These are phyloP conservation scores for Boletellus emodensis DNA, from an alignment of 768 basidiomycete species.

Conservation along the genomic window DNA sequence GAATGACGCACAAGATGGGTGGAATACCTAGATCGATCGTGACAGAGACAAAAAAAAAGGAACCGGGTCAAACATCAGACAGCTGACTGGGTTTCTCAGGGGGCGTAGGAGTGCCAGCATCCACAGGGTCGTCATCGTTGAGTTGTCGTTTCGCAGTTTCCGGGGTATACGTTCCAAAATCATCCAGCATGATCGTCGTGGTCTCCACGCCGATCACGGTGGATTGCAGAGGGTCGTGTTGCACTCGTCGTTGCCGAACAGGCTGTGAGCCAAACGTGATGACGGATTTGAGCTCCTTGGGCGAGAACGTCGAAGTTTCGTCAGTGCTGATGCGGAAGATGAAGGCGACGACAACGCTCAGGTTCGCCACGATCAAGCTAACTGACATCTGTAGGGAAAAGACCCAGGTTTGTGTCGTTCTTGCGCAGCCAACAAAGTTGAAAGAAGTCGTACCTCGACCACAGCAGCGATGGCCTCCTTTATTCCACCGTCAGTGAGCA, in stretches of 20 bases:
- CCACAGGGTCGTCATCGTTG: not conserved
- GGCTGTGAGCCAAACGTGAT: conserved; percentile 1
- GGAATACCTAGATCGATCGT: too few relatives aligned
- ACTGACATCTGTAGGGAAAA: not conserved
- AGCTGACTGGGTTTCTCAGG: not conserved
- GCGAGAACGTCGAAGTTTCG: not conserved
- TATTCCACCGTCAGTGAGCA: not conserved
- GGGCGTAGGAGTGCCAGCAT: too few relatives aligned
- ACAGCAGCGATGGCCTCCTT: not conserved
- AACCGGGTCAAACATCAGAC: not conserved
- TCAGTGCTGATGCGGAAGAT: conserved; percentile 5
- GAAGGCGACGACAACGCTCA: conserved; percentile 4
- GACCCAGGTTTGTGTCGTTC: not conserved
- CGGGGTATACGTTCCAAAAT: not conserved
- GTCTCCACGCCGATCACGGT: not conserved
- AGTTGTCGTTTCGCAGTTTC: not conserved
- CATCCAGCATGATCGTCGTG: not conserved
- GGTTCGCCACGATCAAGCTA: conserved; percentile 5
- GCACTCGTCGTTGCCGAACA: not conserved
- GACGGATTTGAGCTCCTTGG: not conserved
- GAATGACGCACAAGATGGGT: too few relatives aligned
- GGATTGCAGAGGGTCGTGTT: not conserved
- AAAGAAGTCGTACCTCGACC: not conserved
- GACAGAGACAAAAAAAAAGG: too few relatives aligned
- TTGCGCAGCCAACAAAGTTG: not conserved